A percentile compares a stretch with the other conserved stretches of the same genome.
phyloP scores from a whole-genome alignment of 495 filamentous ascomycete species.

The Penicillium alfredii region DNA sequence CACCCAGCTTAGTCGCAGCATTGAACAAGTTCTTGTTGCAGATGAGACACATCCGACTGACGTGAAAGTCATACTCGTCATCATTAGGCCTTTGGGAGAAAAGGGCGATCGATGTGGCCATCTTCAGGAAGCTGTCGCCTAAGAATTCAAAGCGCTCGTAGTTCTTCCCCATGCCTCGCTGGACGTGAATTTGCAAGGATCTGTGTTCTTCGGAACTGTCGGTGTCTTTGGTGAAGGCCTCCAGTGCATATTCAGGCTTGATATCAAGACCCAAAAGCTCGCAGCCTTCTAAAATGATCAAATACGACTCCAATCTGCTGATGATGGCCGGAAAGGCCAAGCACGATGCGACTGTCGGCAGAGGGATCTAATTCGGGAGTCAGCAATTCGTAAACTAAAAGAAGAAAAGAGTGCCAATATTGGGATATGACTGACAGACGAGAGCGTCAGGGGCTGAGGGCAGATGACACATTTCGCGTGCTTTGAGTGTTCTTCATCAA shows the following conservation, averaged over 20 bases:
- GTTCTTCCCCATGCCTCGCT: slow-evolving; percentile 90
- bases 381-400: too few relatives aligned
- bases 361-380: too few relatives aligned
- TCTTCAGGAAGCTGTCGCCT: slow-evolving; percentile 91
- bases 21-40: slow-evolving; percentile 90
- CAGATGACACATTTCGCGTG: slow-evolving; percentile 43
- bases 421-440: slow-evolving; percentile 69
- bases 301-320: slow-evolving; percentile 70
- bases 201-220: slow-evolving; percentile 81
- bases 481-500: slow-evolving; percentile 44
- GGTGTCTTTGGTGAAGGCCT: slow-evolving; percentile 91
- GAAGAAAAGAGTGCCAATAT: too few relatives aligned
- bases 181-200: slow-evolving; percentile 64
- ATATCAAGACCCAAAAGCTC: slow-evolving; percentile 53
- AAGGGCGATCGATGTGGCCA: slow-evolving; percentile 84
- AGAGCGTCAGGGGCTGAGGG: slow-evolving; percentile 63
- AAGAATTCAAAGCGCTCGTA: slow-evolving; percentile 95
- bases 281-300: slow-evolving; percentile 73
- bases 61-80: slow-evolving; percentile 83
- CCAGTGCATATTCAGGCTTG: slow-evolving; percentile 66
- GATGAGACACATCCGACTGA: slow-evolving; percentile 81
- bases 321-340: slow-evolving; percentile 78
- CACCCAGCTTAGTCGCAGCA: slow-evolving; percentile 57
- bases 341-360: slow-evolving; percentile 57
- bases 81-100: slow-evolving; percentile 69